Percentiles rank a stretch among this genome's conserved stretches.
Evolutionary conservation across 1,139 yeast species (phyloP).

Genomic region (Scheffersomyces parashehatae): DNA sequence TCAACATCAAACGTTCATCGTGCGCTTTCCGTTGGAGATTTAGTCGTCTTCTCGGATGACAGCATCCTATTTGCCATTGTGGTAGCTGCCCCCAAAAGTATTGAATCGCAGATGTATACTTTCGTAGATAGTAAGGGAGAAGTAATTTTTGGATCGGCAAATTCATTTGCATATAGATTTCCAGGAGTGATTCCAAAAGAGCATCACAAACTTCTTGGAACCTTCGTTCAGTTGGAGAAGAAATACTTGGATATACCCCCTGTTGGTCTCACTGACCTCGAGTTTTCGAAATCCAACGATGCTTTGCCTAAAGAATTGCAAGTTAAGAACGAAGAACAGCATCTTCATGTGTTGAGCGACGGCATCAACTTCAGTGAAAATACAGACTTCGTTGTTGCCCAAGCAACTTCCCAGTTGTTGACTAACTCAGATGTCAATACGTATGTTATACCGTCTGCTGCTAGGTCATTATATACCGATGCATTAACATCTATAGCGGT

Average conservation of each 20-base stretch:
- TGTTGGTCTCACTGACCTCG: constrained; percentile 39
- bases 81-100: constrained; percentile 29
- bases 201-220: constrained; percentile 18
- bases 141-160: constrained; percentile 47
- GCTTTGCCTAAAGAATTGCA: constrained; percentile 25
- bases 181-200: constrained; percentile 52
- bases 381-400: constrained; percentile 36
- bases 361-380: background rate
- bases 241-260: constrained; percentile 40
- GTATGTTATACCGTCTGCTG: constrained; percentile 36
- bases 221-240: constrained; percentile 32
- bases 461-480: constrained; percentile 31
- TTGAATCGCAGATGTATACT: constrained; percentile 41
- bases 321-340: background rate
- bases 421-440: constrained; percentile 41
- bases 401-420: constrained; percentile 39
- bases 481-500: constrained; percentile 32
- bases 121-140: constrained; percentile 59
- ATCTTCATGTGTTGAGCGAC: background rate
- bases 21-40: constrained; percentile 38
- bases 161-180: constrained; percentile 50
- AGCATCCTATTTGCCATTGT: constrained; percentile 33
- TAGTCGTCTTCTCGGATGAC: constrained; percentile 36
- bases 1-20: constrained; percentile 22
- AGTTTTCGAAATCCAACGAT: constrained; percentile 24